A percentile compares a stretch with the other conserved stretches of the same genome.
phyloP scores from a whole-genome alignment of 495 filamentous ascomycete species.

The Aspergillus campestris region DNA sequence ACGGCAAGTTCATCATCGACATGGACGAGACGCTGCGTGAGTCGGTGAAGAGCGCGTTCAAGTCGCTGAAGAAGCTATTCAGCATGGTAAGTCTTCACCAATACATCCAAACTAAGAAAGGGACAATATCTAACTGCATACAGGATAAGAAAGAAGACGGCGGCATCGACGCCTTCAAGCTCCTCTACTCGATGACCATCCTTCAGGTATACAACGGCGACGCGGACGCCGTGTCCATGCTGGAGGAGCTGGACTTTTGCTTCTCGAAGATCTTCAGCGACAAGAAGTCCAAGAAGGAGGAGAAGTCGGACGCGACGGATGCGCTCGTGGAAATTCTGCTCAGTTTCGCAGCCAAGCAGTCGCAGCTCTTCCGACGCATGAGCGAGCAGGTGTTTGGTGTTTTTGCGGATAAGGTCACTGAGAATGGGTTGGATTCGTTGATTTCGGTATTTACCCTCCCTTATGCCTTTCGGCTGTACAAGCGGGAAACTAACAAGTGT shows the following conservation, averaged over 20 bases:
- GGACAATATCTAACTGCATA: neutral
- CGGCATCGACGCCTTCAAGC: slow-evolving; percentile 53
- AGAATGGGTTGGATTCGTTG: slow-evolving; percentile 65
- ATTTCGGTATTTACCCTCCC: slow-evolving; percentile 35
- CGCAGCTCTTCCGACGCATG: slow-evolving; percentile 74
- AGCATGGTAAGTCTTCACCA: slow-evolving; percentile 36
- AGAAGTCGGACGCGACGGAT: slow-evolving; percentile 56
- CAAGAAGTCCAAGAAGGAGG: slow-evolving; percentile 37
- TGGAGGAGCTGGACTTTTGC: slow-evolving; percentile 65
- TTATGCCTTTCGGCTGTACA: neutral
- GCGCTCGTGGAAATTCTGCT: slow-evolving; percentile 81
- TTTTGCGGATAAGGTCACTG: slow-evolving; percentile 62
- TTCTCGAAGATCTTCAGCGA: slow-evolving; percentile 53
- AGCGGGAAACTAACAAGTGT: slow-evolving; percentile 7
- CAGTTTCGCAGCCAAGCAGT: slow-evolving; percentile 78
- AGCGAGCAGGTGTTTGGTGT: slow-evolving; percentile 78
- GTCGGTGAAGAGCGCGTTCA: slow-evolving; percentile 52
- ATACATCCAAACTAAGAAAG: neutral
- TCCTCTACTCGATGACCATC: slow-evolving; percentile 79
- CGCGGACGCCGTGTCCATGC: slow-evolving; percentile 66
- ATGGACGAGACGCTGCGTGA: slow-evolving; percentile 54
- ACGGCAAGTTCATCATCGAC: slow-evolving; percentile 44
- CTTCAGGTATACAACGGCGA: slow-evolving; percentile 86
- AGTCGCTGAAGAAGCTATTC: slow-evolving; percentile 60
- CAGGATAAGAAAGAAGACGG: slow-evolving; percentile 34